A percentile compares a stretch with the other conserved stretches of the same genome.
phyloP scores from a whole-genome alignment of 2,329 filamentous ascomycete genomes.

The Penicillium sp. region DNA sequence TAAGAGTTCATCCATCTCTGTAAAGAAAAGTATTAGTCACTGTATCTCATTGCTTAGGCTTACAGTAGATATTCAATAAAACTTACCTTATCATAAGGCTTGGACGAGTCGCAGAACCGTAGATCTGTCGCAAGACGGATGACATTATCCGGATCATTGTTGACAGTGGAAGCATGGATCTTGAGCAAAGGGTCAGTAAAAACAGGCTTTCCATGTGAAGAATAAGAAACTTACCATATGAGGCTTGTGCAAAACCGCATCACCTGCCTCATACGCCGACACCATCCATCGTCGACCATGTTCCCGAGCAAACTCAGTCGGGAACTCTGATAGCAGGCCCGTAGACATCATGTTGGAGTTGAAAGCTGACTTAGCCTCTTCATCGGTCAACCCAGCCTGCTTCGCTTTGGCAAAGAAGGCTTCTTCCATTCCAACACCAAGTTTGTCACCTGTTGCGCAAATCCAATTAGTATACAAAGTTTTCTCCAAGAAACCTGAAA shows the following conservation, averaged over 20 bases:
- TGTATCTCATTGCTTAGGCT: background rate
- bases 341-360: constrained; percentile 60
- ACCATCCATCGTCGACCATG: constrained; percentile 51
- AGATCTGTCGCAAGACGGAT: constrained; percentile 58
- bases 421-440: constrained; percentile 20
- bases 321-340: constrained; percentile 53
- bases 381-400: constrained; percentile 50
- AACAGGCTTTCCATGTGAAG: background rate
- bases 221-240: constrained; percentile 30
- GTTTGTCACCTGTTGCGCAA: constrained; percentile 32
- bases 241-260: constrained; percentile 48
- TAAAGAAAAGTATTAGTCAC: background rate
- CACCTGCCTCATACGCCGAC: constrained; percentile 54
- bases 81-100: constrained; percentile 49
- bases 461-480: background rate
- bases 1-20: constrained; percentile 44
- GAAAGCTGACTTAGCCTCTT: constrained; percentile 53
- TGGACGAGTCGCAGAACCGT: constrained; percentile 54
- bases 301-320: constrained; percentile 45
- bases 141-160: constrained; percentile 51
- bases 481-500: background rate
- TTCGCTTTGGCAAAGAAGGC: constrained; percentile 51
- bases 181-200: constrained; percentile 21
- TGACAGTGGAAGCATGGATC: constrained; percentile 59
- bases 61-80: background rate